phyloP scores from a whole-genome alignment of 1,139 yeast genomes.

The Williopsis jadinii region DNA sequence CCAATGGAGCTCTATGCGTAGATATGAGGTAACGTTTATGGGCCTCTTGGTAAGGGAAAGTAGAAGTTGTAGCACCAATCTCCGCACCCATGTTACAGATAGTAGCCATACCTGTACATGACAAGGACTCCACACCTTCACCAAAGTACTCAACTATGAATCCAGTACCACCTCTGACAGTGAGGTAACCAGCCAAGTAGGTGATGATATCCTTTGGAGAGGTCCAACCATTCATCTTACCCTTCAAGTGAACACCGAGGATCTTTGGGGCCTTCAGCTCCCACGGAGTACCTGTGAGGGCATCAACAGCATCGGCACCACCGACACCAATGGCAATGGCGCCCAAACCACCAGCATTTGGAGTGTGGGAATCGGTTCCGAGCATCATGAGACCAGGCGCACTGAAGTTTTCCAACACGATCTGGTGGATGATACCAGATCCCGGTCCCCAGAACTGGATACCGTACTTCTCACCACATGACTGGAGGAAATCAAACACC shows the following conservation, averaged over 20 bases:
- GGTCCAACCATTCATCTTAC: constrained; percentile 83
- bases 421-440: constrained; percentile 96
- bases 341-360: constrained; percentile 97
- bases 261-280: constrained; percentile 95
- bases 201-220: constrained; percentile 96
- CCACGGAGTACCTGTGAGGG: constrained; percentile 97
- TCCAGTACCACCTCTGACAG: constrained; percentile 98
- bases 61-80: constrained; percentile 95
- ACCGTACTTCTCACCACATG: constrained; percentile 89
- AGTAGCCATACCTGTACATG: constrained; percentile 99
- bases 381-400: constrained; percentile 95
- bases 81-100: constrained; percentile 99
- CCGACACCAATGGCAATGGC: constrained; percentile 98
- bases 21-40: constrained; percentile 75
- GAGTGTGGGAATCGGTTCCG: constrained; percentile 97
- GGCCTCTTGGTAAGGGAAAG: constrained; percentile 91
- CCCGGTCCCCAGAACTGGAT: constrained; percentile 99
- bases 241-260: constrained; percentile 86
- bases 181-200: constrained; percentile 77
- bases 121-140: constrained; percentile 76
- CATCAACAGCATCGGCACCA: constrained; percentile 99
- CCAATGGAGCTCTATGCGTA: constrained; percentile 77
- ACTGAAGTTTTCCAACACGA: constrained; percentile 89
- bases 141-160: constrained; percentile 93
- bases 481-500: constrained; percentile 86